These are phyloP conservation scores for Venturia carpophila DNA, from an alignment of 2,329 filamentous ascomycete species.

Conservation along the genomic window DNA sequence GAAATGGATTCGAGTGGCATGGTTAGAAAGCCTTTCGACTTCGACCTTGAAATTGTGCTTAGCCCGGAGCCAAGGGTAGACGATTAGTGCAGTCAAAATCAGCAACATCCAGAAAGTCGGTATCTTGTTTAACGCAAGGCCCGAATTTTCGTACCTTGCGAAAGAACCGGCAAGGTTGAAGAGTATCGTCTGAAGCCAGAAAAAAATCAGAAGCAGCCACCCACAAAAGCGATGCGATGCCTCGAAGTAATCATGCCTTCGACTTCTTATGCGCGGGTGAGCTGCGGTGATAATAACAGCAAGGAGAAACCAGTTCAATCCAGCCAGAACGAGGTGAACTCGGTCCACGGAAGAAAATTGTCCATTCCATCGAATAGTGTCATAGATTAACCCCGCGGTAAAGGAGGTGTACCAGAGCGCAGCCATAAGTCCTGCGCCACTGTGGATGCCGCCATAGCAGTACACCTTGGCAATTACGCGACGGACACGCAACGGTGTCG, in stretches of 20 bases:
- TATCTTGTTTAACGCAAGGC: slow-evolving; percentile 35
- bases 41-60: slow-evolving; percentile 52
- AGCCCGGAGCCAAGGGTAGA: slow-evolving; percentile 62
- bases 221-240: slow-evolving; percentile 63
- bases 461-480: slow-evolving; percentile 27
- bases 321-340: slow-evolving; percentile 39
- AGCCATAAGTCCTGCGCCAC: slow-evolving; percentile 28
- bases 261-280: slow-evolving; percentile 54
- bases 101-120: slow-evolving; percentile 60
- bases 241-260: slow-evolving; percentile 63
- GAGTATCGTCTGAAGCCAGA: slow-evolving; percentile 57
- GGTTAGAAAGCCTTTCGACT: slow-evolving; percentile 57
- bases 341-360: slow-evolving; percentile 3
- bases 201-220: slow-evolving; percentile 58
- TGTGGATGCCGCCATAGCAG: slow-evolving; percentile 31
- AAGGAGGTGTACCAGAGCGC: slow-evolving; percentile 21
- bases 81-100: slow-evolving; percentile 53
- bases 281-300: slow-evolving; percentile 54
- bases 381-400: background rate
- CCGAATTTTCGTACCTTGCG: slow-evolving; percentile 21
- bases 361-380: slow-evolving; percentile 10
- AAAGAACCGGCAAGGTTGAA: slow-evolving; percentile 39
- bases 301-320: slow-evolving; percentile 51
- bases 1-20: slow-evolving; percentile 63
- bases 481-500: slow-evolving; percentile 25